Evolutionary conservation across 805 yeast species (phyloP), one percentile per base, ranked within the genome.

Genomic region (Cyberlindnera veronae): DNA sequence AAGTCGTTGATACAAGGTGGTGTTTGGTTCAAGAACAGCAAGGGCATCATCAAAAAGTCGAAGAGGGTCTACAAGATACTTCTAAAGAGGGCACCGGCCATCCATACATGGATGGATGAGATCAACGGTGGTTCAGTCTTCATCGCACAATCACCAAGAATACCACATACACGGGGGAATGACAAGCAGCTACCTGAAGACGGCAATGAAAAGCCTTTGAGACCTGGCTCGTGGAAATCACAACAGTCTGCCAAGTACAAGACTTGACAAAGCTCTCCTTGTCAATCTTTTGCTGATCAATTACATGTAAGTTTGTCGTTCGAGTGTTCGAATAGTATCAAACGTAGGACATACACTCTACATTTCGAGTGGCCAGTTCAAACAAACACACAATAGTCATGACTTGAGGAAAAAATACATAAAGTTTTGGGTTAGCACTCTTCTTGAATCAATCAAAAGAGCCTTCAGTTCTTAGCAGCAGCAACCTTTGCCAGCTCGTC

Each of bases 1-100:
- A 64, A 61, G 38, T 45, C 49, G 1, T 41, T 65, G 22, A 41
- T 67, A 4, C 71, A 67, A 39, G 58, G 48, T 27, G 72, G 73
- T 1, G 39, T 66, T 6, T 58, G 64, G 63, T 34, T 42, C 8
- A 50, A 54, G 29, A 53, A 66, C 44, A 54, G 57, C 27, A 23
- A 31, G 3, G 46, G 42, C 17, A 42, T 66, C 2, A 38, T 57
- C 11, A 36, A 39, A 16, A 54, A 49, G 22, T 52, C 66, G 5
- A 47, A 53, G 22, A 59, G 55, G 20, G 55, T 62, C 2, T 58
- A 50, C 35, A 42, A 39, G 17, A 19, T 49, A 6, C 32, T 63
- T 12, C 35, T 45, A 3, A 42, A 33, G 16, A 45, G 38, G 16
- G 42, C 48, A 23, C 54, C 59, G 3, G 35, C 34, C 4, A 32